Evolutionary conservation across 192 early-diverging fungal species (phyloP), one percentile per base, ranked within the genome.

Genomic region (Mortierella antarctica): DNA sequence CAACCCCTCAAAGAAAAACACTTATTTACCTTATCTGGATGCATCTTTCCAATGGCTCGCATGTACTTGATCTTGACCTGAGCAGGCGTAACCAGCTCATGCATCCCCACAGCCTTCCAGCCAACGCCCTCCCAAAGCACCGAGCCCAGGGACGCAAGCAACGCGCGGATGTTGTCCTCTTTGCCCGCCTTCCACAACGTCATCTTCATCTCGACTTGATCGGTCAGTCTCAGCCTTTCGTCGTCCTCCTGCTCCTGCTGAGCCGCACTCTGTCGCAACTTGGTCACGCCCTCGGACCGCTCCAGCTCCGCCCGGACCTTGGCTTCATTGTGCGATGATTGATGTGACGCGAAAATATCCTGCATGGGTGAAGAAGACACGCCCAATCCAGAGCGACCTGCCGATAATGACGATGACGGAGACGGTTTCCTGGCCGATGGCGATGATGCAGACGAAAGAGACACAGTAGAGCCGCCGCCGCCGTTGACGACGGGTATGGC

Each of bases 61-160:
- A 98, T 95, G 76, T 99, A 99, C 63, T 84, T 88, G 42, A 96
- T 86, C 87, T 99, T 99, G 57, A 96, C 95, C 78, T 95, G 93
- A 52, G 84, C 77, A 0, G 96, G 91, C 56, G 93, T 89, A 18
- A 99, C 89, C 62, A 99, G 85, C 71, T 98, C 95, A 59, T 91
- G 89, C 82, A 99, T 89, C 15, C 91, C 92, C 21, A 96, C 90
- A 2, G 88, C 81, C 64, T 89, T 90, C 90, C 94, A 95, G 11
- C 85, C 83, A 4, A 88, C 78, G n/a, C 91, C 92, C 6, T 89
- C 85, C 92, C 96, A 93, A 42, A 99, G 83, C 4, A 95, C 87
- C 9, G 83, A 85, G 63, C 94, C 91, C 39, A 98, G 83, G 13
- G 91, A 93, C 4, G 92, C 91, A 21, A 99, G 72, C 42, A 99